Base-by-base conservation (phyloP, 257 asterid genomes). In the Verbascum thapsus region DNA sequence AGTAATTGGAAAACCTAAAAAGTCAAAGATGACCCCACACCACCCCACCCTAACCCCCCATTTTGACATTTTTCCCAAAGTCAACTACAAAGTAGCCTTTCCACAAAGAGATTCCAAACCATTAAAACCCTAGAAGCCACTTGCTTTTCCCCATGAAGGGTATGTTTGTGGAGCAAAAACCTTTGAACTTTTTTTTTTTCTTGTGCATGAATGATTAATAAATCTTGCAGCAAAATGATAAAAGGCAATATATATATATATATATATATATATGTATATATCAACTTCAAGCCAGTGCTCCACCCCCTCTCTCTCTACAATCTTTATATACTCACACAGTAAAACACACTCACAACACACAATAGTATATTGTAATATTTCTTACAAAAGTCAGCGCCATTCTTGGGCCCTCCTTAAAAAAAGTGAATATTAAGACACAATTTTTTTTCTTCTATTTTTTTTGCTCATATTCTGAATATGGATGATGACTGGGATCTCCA, bases 401-500 rank as follows among this genome's bases (percentile, higher is more conserved):
- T 42, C 62, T 15, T 37, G 47, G 62, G 34, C 62, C 62, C 48
- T 55, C 62, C 16, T 12, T 15, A 10, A 59, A 41, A 37, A 40
- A 10, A 41, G 11, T 11, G 10, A 22, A 23, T 2, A 59, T 20
- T 19, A 10, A 38, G 42, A 5, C 5, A 20, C 18, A n/a, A n/a
- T n/a, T n/a, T n/a, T n/a, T n/a, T n/a, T n/a, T n/a, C n/a, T n/a
- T 6, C 16, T 34, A 3, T 7, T 39, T 17, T 55, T 63, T 23
- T 34, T n/a, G 13, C 20, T 42, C 11, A 12, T 19, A 45, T 62
- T 55, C 30, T 11, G 55, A 83, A n/a, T n/a, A n/a, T 83, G 91
- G 82, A 68, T 22, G 76, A 77, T 49, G 90, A 86, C 35, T 84
- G 94, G 95, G 91, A 88, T 82, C 73, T 82, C 48, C 74, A 78